phyloP scores from a whole-genome alignment of 2,329 filamentous ascomycete genomes.

The Pseudogymnoascus sp. region DNA sequence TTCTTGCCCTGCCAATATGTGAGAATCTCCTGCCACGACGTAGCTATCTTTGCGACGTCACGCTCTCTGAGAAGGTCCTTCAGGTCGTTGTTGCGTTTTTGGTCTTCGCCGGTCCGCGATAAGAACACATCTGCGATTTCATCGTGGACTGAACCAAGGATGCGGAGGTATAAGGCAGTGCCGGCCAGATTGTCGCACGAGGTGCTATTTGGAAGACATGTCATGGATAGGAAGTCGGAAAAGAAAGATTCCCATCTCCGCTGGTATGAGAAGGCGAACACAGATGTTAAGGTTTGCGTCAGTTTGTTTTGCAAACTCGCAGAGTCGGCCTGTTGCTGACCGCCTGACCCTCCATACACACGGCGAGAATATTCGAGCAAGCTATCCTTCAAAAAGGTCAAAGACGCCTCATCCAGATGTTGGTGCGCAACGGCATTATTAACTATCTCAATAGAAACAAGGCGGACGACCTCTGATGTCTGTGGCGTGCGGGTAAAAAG shows the following conservation, averaged over 20 bases:
- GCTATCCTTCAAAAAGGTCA: conserved; percentile 70
- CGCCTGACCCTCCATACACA: conserved; percentile 54
- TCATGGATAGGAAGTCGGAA: conserved; percentile 77
- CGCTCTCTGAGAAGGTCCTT: conserved; percentile 83
- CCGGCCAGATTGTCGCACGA: conserved; percentile 62
- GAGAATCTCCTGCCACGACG: conserved; percentile 87
- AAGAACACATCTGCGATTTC: conserved; percentile 93
- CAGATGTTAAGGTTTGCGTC: conserved; percentile 86
- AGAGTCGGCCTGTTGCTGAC: conserved; percentile 55
- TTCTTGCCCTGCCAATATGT: conserved; percentile 58
- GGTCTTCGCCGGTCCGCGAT: conserved; percentile 65
- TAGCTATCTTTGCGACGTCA: conserved; percentile 80
- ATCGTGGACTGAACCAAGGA: conserved; percentile 85
- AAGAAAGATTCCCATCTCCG: conserved; percentile 84
- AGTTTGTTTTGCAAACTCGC: conserved; percentile 88
- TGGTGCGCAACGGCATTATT: conserved; percentile 83
- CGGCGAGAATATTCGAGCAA: conserved; percentile 73
- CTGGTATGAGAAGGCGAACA: conserved; percentile 82
- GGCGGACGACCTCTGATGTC: conserved; percentile 72
- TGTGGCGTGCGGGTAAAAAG: conserved; percentile 76
- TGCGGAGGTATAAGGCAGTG: conserved; percentile 78
- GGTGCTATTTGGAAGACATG: conserved; percentile 51
- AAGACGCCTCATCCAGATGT: conserved; percentile 60
- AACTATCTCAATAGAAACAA: conserved; percentile 85
- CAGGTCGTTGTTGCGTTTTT: conserved; percentile 76